Evolutionary conservation across 2,329 filamentous ascomycete genomes (phyloP).

Genomic region (Onygenales sp.): DNA sequence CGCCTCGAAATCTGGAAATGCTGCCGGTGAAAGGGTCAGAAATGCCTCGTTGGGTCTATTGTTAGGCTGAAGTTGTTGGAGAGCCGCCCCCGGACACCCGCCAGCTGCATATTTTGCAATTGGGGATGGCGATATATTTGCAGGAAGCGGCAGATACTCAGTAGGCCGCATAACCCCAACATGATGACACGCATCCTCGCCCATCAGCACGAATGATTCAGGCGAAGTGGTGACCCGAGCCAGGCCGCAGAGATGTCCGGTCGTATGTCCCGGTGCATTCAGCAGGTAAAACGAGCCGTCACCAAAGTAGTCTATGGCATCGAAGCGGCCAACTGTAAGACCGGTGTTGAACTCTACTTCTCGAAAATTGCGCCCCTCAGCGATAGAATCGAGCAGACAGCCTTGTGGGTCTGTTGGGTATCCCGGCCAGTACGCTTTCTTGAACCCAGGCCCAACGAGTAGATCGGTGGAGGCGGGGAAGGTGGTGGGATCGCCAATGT

Average conservation of each 20-base stretch:
- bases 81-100: constrained; percentile 1
- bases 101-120: neutral
- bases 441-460: constrained; percentile 46
- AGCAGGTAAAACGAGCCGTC: constrained; percentile 23
- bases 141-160: constrained; percentile 18
- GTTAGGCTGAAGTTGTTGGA: constrained; percentile 1
- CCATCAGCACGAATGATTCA: constrained; percentile 20
- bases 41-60: neutral
- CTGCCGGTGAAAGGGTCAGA: neutral
- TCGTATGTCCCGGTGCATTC: constrained; percentile 17
- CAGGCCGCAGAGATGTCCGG: constrained; percentile 19
- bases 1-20: neutral
- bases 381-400: constrained; percentile 27
- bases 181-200: constrained; percentile 19
- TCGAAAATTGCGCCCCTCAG: constrained; percentile 13
- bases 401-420: constrained; percentile 33
- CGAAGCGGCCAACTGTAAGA: constrained; percentile 15
- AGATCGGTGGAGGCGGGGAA: constrained; percentile 41
- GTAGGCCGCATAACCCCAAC: constrained; percentile 21
- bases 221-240: constrained; percentile 15
- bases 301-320: constrained; percentile 20
- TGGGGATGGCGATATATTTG: constrained; percentile 6
- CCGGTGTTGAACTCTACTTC: constrained; percentile 12
- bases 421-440: constrained; percentile 36
- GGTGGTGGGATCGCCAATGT: constrained; percentile 40